Evolutionary conservation across 306 rosid species (phyloP), one percentile per base, ranked within the genome.

Genomic region (Coriaria nepalensis): DNA sequence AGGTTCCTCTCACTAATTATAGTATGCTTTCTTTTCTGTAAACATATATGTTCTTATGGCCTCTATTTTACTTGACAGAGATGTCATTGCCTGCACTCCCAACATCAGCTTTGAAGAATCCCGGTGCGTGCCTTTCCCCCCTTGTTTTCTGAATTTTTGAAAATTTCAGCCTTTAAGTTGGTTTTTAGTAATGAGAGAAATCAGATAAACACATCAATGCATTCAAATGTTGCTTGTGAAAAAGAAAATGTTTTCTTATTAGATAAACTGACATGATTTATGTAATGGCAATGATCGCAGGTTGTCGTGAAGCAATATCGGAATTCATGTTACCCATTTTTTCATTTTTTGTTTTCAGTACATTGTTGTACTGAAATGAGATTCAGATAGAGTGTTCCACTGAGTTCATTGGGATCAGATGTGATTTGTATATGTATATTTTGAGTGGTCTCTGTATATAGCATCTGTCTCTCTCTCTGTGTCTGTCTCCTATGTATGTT

Each of bases 81-180:
- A 92, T 92, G 98, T 85, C 98, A 40, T 75, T 90, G 75, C 98
- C 95, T 42, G 94, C 98, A 29, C 73, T 85, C 47, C 95, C 98
- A 43, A 81, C 78, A 47, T 71, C 94, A 4, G 87, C 87, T 49
- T 62, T 69, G 50, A 92, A 74, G 76, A 92, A 79, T 64, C 70
- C 61, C 60, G 94, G 98, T 90, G 59, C 44, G 92, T 85, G 9
- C 61, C 59, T 42, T 64, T 59, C 35, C 43, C 44, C 0, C 34
- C 29, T 5, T 45, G 35, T 42, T 7, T 11, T 49, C 29, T 20
- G 29, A 20, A 32, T 59, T 50, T 10, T 57, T 37, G 5, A 45
- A 33, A 45, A 46, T 6, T 20, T 13, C 47, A 44, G 40, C 20
- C 40, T 15, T 36, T 57, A 14, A 14, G 14, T 34, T 37, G 37